phyloP scores from a whole-genome alignment of 2,329 filamentous ascomycete genomes.

The Cladosporium colombiae region DNA sequence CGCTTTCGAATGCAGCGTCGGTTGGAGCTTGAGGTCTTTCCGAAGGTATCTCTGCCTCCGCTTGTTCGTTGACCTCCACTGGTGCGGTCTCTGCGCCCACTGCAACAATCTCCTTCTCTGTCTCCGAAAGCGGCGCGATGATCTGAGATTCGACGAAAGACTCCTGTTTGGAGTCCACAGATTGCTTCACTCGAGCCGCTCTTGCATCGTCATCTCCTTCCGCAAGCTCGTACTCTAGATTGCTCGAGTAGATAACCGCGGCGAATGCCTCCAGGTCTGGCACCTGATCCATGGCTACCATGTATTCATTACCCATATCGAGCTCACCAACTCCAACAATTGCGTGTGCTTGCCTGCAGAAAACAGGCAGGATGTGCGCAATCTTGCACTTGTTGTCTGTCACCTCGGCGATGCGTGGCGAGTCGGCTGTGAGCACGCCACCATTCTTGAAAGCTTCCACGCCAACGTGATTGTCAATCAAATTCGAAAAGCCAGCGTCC shows the following conservation, averaged over 20 bases:
- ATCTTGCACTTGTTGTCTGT: slow-evolving; percentile 64
- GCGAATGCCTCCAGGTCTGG: slow-evolving; percentile 79
- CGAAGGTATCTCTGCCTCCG: background rate
- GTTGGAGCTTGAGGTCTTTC: slow-evolving; percentile 24
- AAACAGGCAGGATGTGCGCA: slow-evolving; percentile 83
- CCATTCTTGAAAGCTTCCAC: slow-evolving; percentile 70
- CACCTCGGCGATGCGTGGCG: slow-evolving; percentile 54
- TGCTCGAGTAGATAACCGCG: slow-evolving; percentile 83
- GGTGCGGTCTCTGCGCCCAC: background rate
- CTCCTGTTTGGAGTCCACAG: background rate
- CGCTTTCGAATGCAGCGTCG: slow-evolving; percentile 64
- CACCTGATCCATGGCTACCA: slow-evolving; percentile 71
- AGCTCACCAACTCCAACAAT: slow-evolving; percentile 75
- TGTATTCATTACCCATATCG: slow-evolving; percentile 52
- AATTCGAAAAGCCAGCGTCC: slow-evolving; percentile 79
- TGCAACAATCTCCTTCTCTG: background rate
- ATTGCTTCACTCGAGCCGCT: slow-evolving; percentile 1
- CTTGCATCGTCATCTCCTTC: slow-evolving; percentile 28
- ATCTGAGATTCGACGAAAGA: slow-evolving; percentile 26
- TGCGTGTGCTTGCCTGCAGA: slow-evolving; percentile 85
- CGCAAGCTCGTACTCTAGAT: slow-evolving; percentile 61
- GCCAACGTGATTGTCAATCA: slow-evolving; percentile 81
- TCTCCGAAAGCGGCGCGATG: slow-evolving; percentile 7
- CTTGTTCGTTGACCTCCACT: background rate
- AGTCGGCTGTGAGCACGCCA: slow-evolving; percentile 45